These are phyloP conservation scores for Blastobotrys malaysiensis DNA, from an alignment of 1,139 yeast genomes.

Conservation along the genomic window DNA sequence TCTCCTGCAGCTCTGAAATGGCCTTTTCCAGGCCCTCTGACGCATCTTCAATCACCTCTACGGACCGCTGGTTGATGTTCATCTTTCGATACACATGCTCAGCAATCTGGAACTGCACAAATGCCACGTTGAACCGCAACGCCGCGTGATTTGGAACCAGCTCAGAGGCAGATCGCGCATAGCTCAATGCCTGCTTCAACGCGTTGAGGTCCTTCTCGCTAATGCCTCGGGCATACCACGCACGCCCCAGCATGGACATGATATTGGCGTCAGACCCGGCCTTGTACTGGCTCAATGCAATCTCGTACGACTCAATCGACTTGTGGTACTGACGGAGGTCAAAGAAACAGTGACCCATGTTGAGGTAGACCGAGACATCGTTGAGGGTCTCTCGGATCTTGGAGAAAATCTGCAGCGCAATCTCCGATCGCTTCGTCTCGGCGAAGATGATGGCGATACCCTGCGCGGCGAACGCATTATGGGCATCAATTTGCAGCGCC, in stretches of 20 bases:
- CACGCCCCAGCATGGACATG: conserved; percentile 72
- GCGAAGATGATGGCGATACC: conserved; percentile 93
- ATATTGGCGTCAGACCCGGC: conserved; percentile 61
- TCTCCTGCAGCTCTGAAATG: conserved; percentile 51
- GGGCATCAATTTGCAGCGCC: conserved; percentile 76
- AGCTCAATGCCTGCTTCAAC: conserved; percentile 57
- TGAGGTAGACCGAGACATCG: conserved; percentile 76
- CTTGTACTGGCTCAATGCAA: conserved; percentile 58
- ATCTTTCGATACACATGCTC: conserved; percentile 63
- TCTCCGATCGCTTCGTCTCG: conserved; percentile 69
- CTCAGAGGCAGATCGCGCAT: conserved; percentile 53
- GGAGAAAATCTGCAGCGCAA: conserved; percentile 81
- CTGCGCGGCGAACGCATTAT: conserved; percentile 94
- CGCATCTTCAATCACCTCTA: conserved; percentile 57
- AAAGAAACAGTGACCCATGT: conserved; percentile 80
- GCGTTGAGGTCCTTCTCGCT: conserved; percentile 59
- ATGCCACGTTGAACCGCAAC: conserved; percentile 73
- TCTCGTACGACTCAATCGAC: conserved; percentile 84
- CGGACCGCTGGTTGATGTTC: conserved; percentile 53
- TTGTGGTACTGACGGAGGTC: conserved; percentile 79
- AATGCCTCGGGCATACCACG: conserved; percentile 82
- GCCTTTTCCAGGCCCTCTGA: conserved; percentile 58
- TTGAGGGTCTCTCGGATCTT: conserved; percentile 85
- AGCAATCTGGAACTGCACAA: conserved; percentile 80
- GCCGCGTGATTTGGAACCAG: conserved; percentile 40